Percentiles rank a stretch among this genome's conserved stretches.
Evolutionary conservation across 345 rosid species (phyloP).

Genomic region (Corchorus olitorius): DNA sequence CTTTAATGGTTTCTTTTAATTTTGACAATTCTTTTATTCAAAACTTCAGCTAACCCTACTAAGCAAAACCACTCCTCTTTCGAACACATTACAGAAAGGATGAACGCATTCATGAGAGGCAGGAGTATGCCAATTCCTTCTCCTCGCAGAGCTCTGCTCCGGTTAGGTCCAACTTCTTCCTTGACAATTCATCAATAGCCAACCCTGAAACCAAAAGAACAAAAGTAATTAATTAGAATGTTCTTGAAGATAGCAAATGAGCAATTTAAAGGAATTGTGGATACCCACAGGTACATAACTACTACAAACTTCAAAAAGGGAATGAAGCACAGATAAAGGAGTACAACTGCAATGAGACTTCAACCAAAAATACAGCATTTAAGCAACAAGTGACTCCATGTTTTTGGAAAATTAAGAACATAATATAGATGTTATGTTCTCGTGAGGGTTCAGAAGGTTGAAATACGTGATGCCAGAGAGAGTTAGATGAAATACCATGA

Average conservation of each 20-base stretch:
- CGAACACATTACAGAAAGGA: not conserved
- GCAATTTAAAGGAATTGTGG: not conserved
- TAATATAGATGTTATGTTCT: too few relatives aligned
- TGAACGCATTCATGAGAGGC: constrained; percentile 59
- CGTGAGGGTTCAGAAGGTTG: not conserved
- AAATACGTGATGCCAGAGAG: not conserved
- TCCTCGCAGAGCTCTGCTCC: constrained; percentile 91
- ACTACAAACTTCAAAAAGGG: not conserved
- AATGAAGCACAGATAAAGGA: not conserved
- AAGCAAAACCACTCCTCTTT: constrained; percentile 6
- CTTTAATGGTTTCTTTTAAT: constrained; percentile 17
- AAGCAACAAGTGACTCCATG: not conserved
- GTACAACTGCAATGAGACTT: not conserved
- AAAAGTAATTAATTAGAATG: not conserved
- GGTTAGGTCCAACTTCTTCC: constrained; percentile 94
- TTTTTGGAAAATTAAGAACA: not conserved
- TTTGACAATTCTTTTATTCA: constrained; percentile 36
- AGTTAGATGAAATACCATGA: not conserved
- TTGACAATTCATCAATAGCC: constrained; percentile 77
- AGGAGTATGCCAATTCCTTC: constrained; percentile 94
- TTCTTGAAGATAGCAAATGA: not conserved
- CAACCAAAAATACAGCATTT: not conserved
- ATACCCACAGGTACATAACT: not conserved
- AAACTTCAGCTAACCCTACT: constrained; percentile 24
- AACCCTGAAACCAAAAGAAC: constrained; percentile 49